A percentile compares a stretch with the other conserved stretches of the same genome.
Evolutionary conservation across 495 filamentous ascomycete genomes (phyloP).

Genomic region (Lophium mytilinum): DNA sequence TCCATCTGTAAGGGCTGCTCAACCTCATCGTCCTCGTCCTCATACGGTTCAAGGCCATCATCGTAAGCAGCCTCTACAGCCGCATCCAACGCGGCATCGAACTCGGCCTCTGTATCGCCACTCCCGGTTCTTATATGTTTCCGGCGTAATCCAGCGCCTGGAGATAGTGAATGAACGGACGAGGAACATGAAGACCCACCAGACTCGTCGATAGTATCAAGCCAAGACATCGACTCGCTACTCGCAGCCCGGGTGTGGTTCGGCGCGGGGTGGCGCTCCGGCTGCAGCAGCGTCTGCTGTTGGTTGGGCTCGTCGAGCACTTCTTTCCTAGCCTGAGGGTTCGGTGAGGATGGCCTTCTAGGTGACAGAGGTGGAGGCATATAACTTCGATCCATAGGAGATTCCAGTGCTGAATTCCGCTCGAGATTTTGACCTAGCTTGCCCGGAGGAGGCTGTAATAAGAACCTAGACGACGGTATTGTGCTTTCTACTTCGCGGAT

Average conservation of each 20-base stretch:
- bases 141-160: conserved; percentile 57
- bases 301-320: background rate
- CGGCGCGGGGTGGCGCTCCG: conserved; percentile 20
- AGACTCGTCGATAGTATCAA: conserved; percentile 95
- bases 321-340: conserved; percentile 24
- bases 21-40: conserved; percentile 41
- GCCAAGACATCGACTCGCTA: conserved; percentile 80
- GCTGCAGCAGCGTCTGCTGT: conserved; percentile 31
- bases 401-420: conserved; percentile 16
- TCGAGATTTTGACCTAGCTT: conserved; percentile 2
- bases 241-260: conserved; percentile 50
- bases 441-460: conserved; percentile 20
- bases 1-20: conserved; percentile 14
- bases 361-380: conserved; percentile 64
- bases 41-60: conserved; percentile 76
- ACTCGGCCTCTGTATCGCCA: conserved; percentile 79
- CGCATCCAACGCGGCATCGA: conserved; percentile 89
- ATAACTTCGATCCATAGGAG: conserved; percentile 34
- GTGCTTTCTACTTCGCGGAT: conserved; percentile 26
- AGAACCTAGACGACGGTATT: conserved; percentile 18
- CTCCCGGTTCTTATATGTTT: conserved; percentile 60
- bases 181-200: conserved; percentile 65
- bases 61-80: conserved; percentile 95
- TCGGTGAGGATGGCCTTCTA: conserved; percentile 37
- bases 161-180: conserved; percentile 74